phyloP scores from a whole-genome alignment of 1,139 yeast species.

The Pichia sp. region DNA sequence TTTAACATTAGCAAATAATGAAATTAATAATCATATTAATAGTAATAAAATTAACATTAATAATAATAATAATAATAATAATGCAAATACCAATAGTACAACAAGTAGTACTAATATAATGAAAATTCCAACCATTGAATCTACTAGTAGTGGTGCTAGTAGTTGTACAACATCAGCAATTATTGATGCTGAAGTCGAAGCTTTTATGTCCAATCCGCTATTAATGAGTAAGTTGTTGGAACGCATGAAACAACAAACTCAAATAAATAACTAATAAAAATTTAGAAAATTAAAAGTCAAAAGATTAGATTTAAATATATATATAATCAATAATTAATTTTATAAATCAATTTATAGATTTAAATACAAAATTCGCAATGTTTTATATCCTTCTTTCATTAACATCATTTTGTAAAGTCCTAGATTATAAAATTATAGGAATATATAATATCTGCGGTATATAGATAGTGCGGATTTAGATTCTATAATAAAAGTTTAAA shows the following conservation, averaged over 20 bases:
- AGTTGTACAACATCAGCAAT: constrained; percentile 2
- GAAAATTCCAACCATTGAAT: background rate
- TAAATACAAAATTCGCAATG: too few relatives aligned
- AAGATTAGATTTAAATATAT: background rate
- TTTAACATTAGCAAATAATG: background rate
- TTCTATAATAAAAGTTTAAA: background rate
- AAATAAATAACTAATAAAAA: background rate
- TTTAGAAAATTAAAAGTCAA: background rate
- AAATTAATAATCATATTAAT: background rate
- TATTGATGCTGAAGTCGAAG: constrained; percentile 11
- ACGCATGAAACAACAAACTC: background rate
- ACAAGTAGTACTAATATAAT: background rate
- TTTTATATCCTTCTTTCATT: too few relatives aligned
- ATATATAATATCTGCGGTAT: too few relatives aligned
- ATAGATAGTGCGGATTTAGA: too few relatives aligned
- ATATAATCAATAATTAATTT: too few relatives aligned
- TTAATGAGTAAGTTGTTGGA: constrained; percentile 8
- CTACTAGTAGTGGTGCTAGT: constrained; percentile 14
- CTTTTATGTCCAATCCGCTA: constrained; percentile 11
- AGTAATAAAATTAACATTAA: background rate
- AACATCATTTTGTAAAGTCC: too few relatives aligned
- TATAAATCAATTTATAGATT: too few relatives aligned
- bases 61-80: background rate
- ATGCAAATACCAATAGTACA: background rate
- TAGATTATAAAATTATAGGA: too few relatives aligned